Percentiles rank a stretch among this genome's conserved stretches.
Evolutionary conservation across 345 rosid species (phyloP).

Genomic region (Populus euphratica): DNA sequence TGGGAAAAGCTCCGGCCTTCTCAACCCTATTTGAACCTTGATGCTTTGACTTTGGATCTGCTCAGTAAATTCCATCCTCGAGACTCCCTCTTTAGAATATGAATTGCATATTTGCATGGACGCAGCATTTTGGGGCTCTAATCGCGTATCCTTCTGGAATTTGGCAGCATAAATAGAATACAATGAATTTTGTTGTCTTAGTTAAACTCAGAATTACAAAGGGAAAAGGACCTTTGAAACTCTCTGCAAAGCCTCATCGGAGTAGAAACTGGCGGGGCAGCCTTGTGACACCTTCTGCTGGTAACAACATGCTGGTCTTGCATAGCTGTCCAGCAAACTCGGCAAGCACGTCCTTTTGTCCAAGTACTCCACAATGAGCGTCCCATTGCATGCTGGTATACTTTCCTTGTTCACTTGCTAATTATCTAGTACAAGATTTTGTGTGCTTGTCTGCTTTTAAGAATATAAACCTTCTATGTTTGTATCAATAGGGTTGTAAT

Average conservation of each 20-base stretch:
- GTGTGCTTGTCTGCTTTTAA: not conserved
- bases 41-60: constrained; percentile 85
- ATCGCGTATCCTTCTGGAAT: too few relatives aligned
- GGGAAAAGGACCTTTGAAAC: constrained; percentile 58
- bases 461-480: not conserved
- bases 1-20: too few relatives aligned
- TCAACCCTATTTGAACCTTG: too few relatives aligned
- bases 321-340: constrained; percentile 61
- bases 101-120: not conserved
- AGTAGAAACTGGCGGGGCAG: constrained; percentile 72
- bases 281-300: constrained; percentile 76
- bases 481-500: constrained; percentile 59
- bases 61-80: constrained; percentile 36
- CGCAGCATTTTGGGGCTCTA: too few relatives aligned
- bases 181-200: too few relatives aligned
- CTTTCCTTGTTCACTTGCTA: not conserved
- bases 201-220: constrained; percentile 36
- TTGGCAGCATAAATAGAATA: too few relatives aligned
- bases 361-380: constrained; percentile 87
- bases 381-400: constrained; percentile 73
- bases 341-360: constrained; percentile 65
- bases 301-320: constrained; percentile 81
- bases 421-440: not conserved
- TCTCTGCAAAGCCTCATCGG: constrained; percentile 82
- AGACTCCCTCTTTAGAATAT: not conserved